phyloP scores from a whole-genome alignment of 1,284 basidiomycete species.

The Polyporus tsugae region DNA sequence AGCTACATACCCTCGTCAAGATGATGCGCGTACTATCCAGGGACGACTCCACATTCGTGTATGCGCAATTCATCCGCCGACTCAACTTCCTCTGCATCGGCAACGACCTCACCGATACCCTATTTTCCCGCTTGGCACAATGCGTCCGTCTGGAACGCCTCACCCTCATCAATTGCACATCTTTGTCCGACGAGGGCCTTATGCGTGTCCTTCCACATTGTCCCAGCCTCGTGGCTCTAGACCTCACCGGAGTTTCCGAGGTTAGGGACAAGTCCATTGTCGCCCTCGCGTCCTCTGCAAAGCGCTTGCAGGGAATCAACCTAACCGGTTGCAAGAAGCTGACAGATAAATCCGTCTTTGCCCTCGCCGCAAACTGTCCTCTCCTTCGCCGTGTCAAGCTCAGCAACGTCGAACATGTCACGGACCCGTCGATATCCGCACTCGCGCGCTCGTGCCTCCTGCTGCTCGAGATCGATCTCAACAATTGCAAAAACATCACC shows the following conservation, averaged over 20 bases:
- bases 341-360: conserved; percentile 81
- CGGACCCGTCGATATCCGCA: conserved; percentile 81
- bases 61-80: conserved; percentile 88
- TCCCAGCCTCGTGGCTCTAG: conserved; percentile 86
- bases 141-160: conserved; percentile 92
- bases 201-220: conserved; percentile 74
- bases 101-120: conserved; percentile 78
- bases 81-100: conserved; percentile 89
- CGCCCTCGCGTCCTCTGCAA: conserved; percentile 76
- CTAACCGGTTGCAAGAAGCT: conserved; percentile 86
- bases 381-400: conserved; percentile 91
- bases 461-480: conserved; percentile 94
- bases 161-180: conserved; percentile 86
- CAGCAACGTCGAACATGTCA: conserved; percentile 78
- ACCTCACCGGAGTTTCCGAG: conserved; percentile 80
- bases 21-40: conserved; percentile 75
- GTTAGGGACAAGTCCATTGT: conserved; percentile 78
- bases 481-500: conserved; percentile 83
- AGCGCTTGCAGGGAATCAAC: conserved; percentile 92
- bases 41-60: conserved; percentile 83
- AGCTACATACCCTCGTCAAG: conserved; percentile 77
- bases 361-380: conserved; percentile 80
- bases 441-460: conserved; percentile 88
- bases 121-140: conserved; percentile 76
- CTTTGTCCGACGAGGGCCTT: conserved; percentile 77